phyloP scores from a whole-genome alignment of 225 moss, liverwort and hornwort genomes.

The Pseudisothecium myosuroides region DNA sequence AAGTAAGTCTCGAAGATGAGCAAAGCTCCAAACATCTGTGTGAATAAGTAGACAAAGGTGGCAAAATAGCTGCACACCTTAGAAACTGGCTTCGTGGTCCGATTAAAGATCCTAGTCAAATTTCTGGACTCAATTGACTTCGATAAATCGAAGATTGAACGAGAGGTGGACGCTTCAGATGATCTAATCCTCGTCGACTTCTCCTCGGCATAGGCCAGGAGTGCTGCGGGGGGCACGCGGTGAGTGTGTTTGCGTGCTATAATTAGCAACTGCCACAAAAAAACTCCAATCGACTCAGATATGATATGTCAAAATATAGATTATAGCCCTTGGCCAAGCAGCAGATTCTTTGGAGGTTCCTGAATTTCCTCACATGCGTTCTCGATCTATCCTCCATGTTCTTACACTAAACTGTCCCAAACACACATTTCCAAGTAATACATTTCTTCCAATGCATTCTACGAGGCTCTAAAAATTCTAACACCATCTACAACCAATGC shows the following conservation, averaged over 20 bases:
- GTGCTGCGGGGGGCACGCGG: conserved; percentile 36
- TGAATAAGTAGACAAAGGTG: neutral
- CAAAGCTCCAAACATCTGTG: neutral
- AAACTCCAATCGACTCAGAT: neutral
- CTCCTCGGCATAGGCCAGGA: conserved; percentile 25
- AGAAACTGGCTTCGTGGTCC: conserved; percentile 19
- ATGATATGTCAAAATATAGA: neutral
- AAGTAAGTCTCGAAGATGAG: neutral
- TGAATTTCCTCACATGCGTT: neutral
- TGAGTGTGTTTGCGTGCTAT: conserved; percentile 54
- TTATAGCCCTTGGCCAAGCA: neutral
- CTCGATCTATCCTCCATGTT: neutral
- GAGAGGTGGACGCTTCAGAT: conserved; percentile 6
- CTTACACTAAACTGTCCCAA: neutral
- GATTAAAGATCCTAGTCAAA: neutral
- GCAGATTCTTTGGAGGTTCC: neutral
- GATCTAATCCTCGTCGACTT: neutral
- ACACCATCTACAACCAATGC: neutral
- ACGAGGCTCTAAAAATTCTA: neutral
- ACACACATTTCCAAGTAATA: neutral
- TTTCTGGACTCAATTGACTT: neutral
- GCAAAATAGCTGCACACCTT: conserved; percentile 32
- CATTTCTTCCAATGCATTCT: neutral
- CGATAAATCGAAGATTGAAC: neutral
- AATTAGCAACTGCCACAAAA: conserved; percentile 42